Percentiles rank a stretch among this genome's conserved stretches.
phyloP scores from a whole-genome alignment of 495 filamentous ascomycete species.

The Cudoniella acicularis region DNA sequence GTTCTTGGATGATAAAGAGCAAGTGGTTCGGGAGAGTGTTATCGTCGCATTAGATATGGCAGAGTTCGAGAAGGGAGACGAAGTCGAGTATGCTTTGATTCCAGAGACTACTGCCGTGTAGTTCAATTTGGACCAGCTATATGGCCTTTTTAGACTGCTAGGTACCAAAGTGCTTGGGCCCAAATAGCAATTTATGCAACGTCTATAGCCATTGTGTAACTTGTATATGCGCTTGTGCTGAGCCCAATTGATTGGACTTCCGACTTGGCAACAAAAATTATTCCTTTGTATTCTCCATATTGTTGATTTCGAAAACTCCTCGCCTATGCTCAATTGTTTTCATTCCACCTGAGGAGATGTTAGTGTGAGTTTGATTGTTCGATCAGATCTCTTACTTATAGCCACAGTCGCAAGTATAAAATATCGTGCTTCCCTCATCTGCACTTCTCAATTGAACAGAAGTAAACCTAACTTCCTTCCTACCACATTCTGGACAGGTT shows the following conservation, averaged over 20 bases:
- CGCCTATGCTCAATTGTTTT: slow-evolving; percentile 3
- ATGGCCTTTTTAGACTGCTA: slow-evolving; percentile 14
- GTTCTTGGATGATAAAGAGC: slow-evolving; percentile 85
- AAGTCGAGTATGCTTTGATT: slow-evolving; percentile 87
- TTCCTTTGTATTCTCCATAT: background rate
- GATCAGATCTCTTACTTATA: slow-evolving; percentile 64
- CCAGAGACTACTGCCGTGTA: slow-evolving; percentile 45
- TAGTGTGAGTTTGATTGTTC: slow-evolving; percentile 31
- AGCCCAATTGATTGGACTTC: too few relatives aligned
- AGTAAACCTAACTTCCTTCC: slow-evolving; percentile 78
- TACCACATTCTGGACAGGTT: slow-evolving; percentile 76
- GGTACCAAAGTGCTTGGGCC: slow-evolving; percentile 31
- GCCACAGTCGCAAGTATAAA: slow-evolving; percentile 83
- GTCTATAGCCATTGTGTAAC: slow-evolving; percentile 31
- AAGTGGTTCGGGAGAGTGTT: slow-evolving; percentile 91
- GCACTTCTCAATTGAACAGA: slow-evolving; percentile 85
- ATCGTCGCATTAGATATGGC: slow-evolving; percentile 98
- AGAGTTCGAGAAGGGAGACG: slow-evolving; percentile 86
- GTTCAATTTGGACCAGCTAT: background rate
- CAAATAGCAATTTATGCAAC: slow-evolving; percentile 25
- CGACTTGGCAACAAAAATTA: too few relatives aligned
- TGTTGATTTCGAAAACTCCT: background rate
- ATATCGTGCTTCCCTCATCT: slow-evolving; percentile 90
- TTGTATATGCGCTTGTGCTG: too few relatives aligned
- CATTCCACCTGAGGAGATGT: slow-evolving; percentile 49